Conservation (phyloP, 1,284 basidiomycete species). For the Anthracocystis walkeri region DNA sequence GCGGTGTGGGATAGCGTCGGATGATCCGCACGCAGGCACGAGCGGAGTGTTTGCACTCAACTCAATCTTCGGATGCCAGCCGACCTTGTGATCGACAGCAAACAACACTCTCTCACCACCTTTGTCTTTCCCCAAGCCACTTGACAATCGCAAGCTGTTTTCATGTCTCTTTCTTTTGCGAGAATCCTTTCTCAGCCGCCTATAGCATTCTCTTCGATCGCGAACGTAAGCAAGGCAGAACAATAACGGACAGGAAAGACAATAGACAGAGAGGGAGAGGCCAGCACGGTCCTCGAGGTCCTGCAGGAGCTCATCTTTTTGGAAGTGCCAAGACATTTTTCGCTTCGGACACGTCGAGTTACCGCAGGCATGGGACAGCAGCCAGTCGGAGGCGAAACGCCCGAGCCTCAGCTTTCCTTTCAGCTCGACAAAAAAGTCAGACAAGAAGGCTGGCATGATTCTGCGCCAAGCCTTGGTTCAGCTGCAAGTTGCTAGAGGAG, state of each 20-base stretch:
- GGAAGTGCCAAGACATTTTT: constrained; percentile 15
- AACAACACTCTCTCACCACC: not conserved
- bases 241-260: not conserved
- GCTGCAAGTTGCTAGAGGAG: too few species aligned
- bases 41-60: constrained; percentile 4
- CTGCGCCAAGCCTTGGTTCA: constrained; percentile 31
- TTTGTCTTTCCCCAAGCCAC: not conserved
- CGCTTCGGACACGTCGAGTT: constrained; percentile 16
- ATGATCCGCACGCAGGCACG: not conserved
- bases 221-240: too few species aligned
- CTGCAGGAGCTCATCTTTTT: constrained; percentile 2
- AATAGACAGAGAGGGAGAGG: not conserved
- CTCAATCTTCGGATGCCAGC: constrained; percentile 27
- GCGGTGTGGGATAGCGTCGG: not conserved
- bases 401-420: not conserved
- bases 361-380: constrained; percentile 18
- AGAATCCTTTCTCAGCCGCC: too few species aligned
- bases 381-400: not conserved
- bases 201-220: too few species aligned
- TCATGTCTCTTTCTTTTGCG: too few species aligned
- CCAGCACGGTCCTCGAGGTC: constrained; percentile 1
- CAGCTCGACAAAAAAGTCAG: not conserved
- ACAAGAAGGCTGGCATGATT: constrained; percentile 22
- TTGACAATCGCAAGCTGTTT: not conserved
- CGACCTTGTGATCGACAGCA: constrained; percentile 17